Percentiles rank a stretch among this genome's conserved stretches.
These are phyloP conservation scores for Rhamnella rubrinervis DNA, from an alignment of 331 rosid species.

Conservation along the genomic window DNA sequence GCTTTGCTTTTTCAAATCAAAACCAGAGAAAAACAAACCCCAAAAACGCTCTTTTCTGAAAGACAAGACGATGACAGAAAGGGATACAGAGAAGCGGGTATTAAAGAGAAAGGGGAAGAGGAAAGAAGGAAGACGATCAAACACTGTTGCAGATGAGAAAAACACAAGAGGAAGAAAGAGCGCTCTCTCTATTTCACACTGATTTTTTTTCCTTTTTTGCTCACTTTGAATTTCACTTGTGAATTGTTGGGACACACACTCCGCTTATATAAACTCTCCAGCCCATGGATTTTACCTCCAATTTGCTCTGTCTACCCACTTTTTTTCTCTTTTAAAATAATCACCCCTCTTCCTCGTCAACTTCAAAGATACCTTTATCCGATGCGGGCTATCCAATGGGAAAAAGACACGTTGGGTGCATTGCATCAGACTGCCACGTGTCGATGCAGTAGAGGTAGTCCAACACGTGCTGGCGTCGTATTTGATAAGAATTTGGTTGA, in stretches of 20 bases:
- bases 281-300: constrained; percentile 9
- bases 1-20: constrained; percentile 1
- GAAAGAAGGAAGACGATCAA: constrained; percentile 2
- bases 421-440: constrained; percentile 5
- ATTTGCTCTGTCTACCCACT: constrained; percentile 23
- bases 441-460: background rate
- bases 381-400: constrained; percentile 15
- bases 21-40: constrained; percentile 1
- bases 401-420: background rate
- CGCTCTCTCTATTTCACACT: background rate
- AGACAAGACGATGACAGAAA: constrained; percentile 41
- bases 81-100: constrained; percentile 41
- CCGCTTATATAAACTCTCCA: constrained; percentile 38
- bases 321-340: constrained; percentile 2
- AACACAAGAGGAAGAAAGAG: background rate
- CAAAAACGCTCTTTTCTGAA: constrained; percentile 11
- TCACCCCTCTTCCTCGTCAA: constrained; percentile 30
- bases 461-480: constrained; percentile 20
- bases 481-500: constrained; percentile 13
- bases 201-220: background rate
- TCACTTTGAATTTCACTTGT: constrained; percentile 25
- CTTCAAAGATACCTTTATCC: constrained; percentile 34
- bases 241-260: background rate
- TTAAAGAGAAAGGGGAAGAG: background rate
- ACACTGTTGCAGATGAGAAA: background rate